Base-by-base conservation (phyloP, 2,329 filamentous ascomycete genomes). In the Fusarium graminum region DNA sequence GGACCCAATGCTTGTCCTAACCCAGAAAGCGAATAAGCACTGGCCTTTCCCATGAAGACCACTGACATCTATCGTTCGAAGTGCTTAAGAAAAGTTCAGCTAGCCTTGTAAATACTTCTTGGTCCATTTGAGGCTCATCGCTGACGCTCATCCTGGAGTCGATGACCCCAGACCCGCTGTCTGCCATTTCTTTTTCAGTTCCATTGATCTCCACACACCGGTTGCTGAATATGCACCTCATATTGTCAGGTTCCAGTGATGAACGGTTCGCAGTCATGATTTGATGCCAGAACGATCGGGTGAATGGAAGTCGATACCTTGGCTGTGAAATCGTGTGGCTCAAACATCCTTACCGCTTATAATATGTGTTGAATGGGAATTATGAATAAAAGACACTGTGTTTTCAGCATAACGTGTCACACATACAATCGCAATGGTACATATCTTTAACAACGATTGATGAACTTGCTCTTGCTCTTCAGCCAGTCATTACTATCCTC, bases 141-240 rank as follows among this genome's bases (percentile, higher is more conserved):
- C 49, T 49, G 50, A 46, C 32, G 50, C 32, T 56, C 46, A 45
- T 63, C 44, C 52, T 32, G 52, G 62, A 56, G 57, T 46, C 43
- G 56, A 22, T 8, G 19, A 36, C 55, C 59, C 65, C 67, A 64
- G 54, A 61, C 63, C 50, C 52, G 36, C 42, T 42, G 38, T 45
- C 49, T 52, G 22, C 58, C 56, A 43, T 57, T 46, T 66, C 39
- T 63, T 54, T 6, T 47, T 17, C 51, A 68, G 51, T 43, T 40
- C 65, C 65, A 49, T 52, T 13, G 40, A 65, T 68, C 52, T 26
- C 56, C 63, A 52, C n/a, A 34, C 41, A 16, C 32, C 52, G 52
- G 19, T 40, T 56, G 30, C 22, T 6, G 22, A 22, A 22, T 6
- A 22, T 22, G 6, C 22, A 22, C 22, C 22, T 22, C 22, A 22